Conservation (phyloP, 2,329 filamentous ascomycete species). For the Dactylonectria macrodidyma region DNA sequence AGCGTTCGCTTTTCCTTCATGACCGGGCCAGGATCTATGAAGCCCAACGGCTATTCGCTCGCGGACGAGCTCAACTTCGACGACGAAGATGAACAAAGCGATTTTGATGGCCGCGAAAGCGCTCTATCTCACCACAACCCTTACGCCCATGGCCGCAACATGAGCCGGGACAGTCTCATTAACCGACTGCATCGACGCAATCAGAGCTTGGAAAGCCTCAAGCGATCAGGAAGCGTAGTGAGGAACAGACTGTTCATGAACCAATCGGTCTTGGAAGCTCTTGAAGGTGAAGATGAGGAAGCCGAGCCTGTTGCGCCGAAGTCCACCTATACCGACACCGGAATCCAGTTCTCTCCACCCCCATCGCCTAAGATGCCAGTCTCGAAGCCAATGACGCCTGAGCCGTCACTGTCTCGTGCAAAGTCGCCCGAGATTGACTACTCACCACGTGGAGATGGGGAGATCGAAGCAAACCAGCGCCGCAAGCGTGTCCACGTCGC, state of each 20-base stretch:
- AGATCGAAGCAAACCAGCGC: constrained; percentile 82
- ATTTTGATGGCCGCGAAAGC: constrained; percentile 79
- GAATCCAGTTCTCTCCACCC: constrained; percentile 88
- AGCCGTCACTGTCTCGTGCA: constrained; percentile 56
- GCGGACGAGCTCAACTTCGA: constrained; percentile 94
- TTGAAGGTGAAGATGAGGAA: constrained; percentile 70
- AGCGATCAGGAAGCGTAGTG: constrained; percentile 68
- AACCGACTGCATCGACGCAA: constrained; percentile 67
- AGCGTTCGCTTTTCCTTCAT: constrained; percentile 81
- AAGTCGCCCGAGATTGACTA: constrained; percentile 61
- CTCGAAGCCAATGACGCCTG: constrained; percentile 58
- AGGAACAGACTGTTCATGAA: constrained; percentile 69
- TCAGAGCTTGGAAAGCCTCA: constrained; percentile 71
- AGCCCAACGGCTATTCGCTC: constrained; percentile 79
- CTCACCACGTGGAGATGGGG: constrained; percentile 62
- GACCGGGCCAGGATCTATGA: constrained; percentile 68
- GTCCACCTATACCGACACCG: constrained; percentile 78
- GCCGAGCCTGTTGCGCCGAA: constrained; percentile 58
- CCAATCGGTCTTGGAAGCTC: constrained; percentile 67
- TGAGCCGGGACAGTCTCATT: constrained; percentile 71
- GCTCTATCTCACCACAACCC: constrained; percentile 65
- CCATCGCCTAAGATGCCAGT: constrained; percentile 74
- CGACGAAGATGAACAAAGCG: constrained; percentile 82
- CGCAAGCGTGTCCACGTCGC: constrained; percentile 76
- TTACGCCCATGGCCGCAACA: constrained; percentile 65